Conservation (phyloP, 306 rosid genomes). For the apple (Malus domestica) region DNA sequence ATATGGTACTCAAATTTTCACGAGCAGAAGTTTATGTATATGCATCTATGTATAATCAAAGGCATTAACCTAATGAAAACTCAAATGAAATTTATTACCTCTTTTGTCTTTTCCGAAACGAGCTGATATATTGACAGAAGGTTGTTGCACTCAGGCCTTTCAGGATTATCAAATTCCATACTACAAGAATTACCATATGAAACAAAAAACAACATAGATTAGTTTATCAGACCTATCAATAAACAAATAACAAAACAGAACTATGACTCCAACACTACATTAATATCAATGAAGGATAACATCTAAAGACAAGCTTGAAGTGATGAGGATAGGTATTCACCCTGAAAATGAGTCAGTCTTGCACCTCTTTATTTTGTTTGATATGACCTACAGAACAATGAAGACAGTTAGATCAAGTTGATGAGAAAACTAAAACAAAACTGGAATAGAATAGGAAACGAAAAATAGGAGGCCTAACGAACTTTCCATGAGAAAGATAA, state of each 20-base stretch:
- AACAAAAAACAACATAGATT: slow-evolving; percentile 3
- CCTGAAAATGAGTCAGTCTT: slow-evolving; percentile 84
- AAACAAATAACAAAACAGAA: slow-evolving; percentile 2
- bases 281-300: slow-evolving; percentile 13
- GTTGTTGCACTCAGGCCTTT: slow-evolving; percentile 93
- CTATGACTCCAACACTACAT: not conserved
- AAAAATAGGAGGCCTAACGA: slow-evolving; percentile 2
- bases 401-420: slow-evolving; percentile 26
- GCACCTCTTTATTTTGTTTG: slow-evolving; percentile 94
- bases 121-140: slow-evolving; percentile 92
- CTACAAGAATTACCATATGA: slow-evolving; percentile 42
- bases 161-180: slow-evolving; percentile 81
- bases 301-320: slow-evolving; percentile 6
- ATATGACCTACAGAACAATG: slow-evolving; percentile 60
- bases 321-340: slow-evolving; percentile 42
- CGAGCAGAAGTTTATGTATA: not conserved
- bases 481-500: not conserved
- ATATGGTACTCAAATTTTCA: not conserved
- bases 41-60: not conserved
- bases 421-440: slow-evolving; percentile 17
- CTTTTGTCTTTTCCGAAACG: slow-evolving; percentile 68
- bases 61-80: not conserved
- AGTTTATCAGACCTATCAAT: slow-evolving; percentile 8
- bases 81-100: slow-evolving; percentile 38
- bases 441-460: not conserved